Percentiles rank a stretch among this genome's conserved stretches.
Conservation (phyloP, 306 rosid species). For the Quercus cerris region DNA sequence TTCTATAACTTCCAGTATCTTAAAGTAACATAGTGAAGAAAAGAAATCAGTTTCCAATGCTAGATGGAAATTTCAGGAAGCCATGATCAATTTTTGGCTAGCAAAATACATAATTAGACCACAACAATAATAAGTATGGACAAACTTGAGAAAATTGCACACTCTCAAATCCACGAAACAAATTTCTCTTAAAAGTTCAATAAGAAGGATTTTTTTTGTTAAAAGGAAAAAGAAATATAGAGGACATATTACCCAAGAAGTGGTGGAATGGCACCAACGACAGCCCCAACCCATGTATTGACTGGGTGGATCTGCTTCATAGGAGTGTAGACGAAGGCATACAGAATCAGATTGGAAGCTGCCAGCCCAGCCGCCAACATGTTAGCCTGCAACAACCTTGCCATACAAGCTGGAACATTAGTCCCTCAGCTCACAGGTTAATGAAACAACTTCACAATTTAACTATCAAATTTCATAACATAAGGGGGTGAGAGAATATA, state of each 20-base stretch:
- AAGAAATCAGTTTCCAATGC: too few species aligned
- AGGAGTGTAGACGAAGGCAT: conserved; percentile 89
- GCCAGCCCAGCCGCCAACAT: conserved; percentile 96
- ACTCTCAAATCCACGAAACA: neutral
- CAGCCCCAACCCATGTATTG: conserved; percentile 97
- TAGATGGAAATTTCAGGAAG: too few species aligned
- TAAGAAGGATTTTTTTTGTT: neutral
- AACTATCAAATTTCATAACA: conserved; percentile 8
- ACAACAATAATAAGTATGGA: too few species aligned
- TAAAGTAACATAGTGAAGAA: too few species aligned
- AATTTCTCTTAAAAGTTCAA: neutral
- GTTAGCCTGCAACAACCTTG: conserved; percentile 96
- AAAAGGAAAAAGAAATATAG: neutral
- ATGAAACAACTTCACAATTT: conserved; percentile 4
- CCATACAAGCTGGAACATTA: conserved; percentile 52
- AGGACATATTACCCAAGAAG: conserved; percentile 73
- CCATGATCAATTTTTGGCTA: too few species aligned
- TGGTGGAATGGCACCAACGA: conserved; percentile 98
- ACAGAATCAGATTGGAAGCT: conserved; percentile 80
- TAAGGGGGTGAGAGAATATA: conserved; percentile 22
- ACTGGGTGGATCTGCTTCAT: conserved; percentile 95
- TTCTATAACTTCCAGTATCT: too few species aligned
- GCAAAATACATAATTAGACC: too few species aligned
- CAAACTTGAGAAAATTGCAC: neutral
- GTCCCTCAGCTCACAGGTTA: conserved; percentile 32